Evolutionary conservation across 768 basidiomycete genomes (phyloP).

Genomic region (Tremella fuciformis): DNA sequence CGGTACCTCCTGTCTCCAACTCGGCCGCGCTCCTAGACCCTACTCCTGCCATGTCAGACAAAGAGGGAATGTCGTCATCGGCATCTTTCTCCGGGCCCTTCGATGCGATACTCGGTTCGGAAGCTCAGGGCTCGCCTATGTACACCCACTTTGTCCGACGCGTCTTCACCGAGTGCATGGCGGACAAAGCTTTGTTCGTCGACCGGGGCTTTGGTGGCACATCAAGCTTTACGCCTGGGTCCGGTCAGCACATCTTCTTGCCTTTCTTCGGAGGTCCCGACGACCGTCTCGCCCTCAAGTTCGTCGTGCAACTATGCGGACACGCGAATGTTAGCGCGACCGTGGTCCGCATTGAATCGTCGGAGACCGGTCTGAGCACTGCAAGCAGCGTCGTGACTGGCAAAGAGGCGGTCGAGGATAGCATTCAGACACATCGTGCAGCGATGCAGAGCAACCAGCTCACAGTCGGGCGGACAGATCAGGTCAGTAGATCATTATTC

Average conservation of each 20-base stretch:
- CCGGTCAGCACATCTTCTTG: conserved; percentile 67
- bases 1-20: conserved; percentile 34
- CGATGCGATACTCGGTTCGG: conserved; percentile 69
- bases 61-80: conserved; percentile 10
- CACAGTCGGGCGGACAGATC: conserved; percentile 27
- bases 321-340: conserved; percentile 70
- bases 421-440: conserved; percentile 37
- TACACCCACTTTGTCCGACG: conserved; percentile 82
- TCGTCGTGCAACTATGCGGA: conserved; percentile 76
- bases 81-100: conserved; percentile 58
- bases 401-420: conserved; percentile 23
- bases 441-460: conserved; percentile 45
- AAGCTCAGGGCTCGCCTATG: conserved; percentile 53
- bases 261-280: conserved; percentile 95
- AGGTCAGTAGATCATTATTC: conserved; percentile 23
- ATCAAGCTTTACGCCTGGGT: conserved; percentile 28
- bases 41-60: conserved; percentile 15
- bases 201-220: conserved; percentile 63
- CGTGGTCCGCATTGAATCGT: conserved; percentile 60
- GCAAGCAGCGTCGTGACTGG: conserved; percentile 10
- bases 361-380: conserved; percentile 14
- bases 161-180: conserved; percentile 68
- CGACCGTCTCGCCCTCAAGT: conserved; percentile 76
- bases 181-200: conserved; percentile 80
- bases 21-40: conserved; percentile 30